These are phyloP conservation scores for Hibiscus syriacus DNA, from an alignment of 345 rosid species.

Conservation along the genomic window DNA sequence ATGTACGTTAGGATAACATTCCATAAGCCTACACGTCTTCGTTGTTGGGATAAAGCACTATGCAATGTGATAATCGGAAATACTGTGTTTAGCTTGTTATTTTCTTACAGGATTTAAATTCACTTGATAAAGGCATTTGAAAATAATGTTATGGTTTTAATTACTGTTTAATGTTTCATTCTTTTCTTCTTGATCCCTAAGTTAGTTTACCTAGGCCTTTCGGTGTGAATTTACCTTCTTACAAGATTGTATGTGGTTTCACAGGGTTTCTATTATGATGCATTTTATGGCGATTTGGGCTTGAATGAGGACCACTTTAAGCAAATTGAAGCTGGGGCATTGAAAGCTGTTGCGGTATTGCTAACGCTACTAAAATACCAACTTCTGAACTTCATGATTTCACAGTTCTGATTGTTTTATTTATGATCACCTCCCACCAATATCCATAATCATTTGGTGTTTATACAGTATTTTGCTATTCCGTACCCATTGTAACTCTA, in stretches of 20 bases:
- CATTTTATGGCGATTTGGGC: slow-evolving; percentile 76
- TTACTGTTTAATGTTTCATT: not conserved
- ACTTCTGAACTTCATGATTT: not conserved
- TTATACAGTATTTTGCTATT: not conserved
- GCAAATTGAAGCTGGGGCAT: slow-evolving; percentile 58
- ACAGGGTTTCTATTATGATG: slow-evolving; percentile 98
- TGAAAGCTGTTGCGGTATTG: slow-evolving; percentile 67
- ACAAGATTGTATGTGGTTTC: slow-evolving; percentile 13
- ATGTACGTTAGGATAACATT: too few relatives aligned
- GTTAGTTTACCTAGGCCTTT: not conserved
- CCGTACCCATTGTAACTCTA: not conserved
- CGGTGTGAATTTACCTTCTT: not conserved
- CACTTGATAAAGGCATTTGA: not conserved
- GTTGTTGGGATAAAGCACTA: not conserved
- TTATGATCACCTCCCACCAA: not conserved
- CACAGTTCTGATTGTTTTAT: not conserved
- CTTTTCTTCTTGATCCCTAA: not conserved
- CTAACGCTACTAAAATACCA: slow-evolving; percentile 7
- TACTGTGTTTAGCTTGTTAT: not conserved
- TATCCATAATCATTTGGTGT: not conserved
- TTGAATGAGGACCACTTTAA: slow-evolving; percentile 81
- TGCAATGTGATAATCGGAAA: not conserved
- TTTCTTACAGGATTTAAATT: not conserved
- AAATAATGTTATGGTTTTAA: not conserved
- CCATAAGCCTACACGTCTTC: too few relatives aligned